Conservation (phyloP, 352 stramenopile genomes). For the Phytophthora litchii region DNA sequence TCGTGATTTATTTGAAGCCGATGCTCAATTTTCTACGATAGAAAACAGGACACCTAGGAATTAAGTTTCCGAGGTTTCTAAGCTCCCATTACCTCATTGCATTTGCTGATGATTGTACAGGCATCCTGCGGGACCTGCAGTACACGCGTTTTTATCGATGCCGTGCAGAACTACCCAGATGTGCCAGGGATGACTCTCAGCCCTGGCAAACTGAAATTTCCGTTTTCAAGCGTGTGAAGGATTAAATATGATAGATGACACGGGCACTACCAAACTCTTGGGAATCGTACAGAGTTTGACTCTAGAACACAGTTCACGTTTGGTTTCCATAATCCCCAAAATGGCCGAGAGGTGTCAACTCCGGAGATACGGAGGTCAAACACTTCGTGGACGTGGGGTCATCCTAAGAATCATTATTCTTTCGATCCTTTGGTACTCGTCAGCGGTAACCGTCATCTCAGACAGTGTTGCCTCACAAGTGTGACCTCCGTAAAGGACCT, state of each 20-base stretch:
- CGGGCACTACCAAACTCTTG: background rate
- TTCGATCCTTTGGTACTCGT: conserved; percentile 14
- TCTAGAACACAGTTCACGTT: background rate
- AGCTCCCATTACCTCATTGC: conserved; percentile 5
- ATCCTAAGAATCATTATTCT: conserved; percentile 14
- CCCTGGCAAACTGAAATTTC: background rate
- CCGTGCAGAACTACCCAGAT: conserved; percentile 3
- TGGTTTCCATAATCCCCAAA: background rate
- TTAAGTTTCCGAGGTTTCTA: background rate
- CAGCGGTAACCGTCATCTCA: conserved; percentile 5
- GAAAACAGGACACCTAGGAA: background rate
- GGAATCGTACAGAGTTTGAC: conserved; percentile 7
- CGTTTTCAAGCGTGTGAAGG: background rate
- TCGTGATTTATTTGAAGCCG: conserved; percentile 30
- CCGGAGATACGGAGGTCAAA: conserved; percentile 11
- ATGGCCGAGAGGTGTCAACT: conserved; percentile 4
- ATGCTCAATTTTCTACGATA: conserved; percentile 13
- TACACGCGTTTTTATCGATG: background rate
- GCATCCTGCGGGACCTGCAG: conserved; percentile 7
- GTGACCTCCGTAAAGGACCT: too few species aligned
- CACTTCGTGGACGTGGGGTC: background rate
- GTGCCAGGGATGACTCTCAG: background rate
- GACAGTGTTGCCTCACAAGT: background rate
- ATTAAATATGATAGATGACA: conserved; percentile 1
- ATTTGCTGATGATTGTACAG: conserved; percentile 32